Evolutionary conservation across 2,329 filamentous ascomycete genomes (phyloP), one percentile per base, ranked within the genome.

Genomic region (Penicillium sp.): DNA sequence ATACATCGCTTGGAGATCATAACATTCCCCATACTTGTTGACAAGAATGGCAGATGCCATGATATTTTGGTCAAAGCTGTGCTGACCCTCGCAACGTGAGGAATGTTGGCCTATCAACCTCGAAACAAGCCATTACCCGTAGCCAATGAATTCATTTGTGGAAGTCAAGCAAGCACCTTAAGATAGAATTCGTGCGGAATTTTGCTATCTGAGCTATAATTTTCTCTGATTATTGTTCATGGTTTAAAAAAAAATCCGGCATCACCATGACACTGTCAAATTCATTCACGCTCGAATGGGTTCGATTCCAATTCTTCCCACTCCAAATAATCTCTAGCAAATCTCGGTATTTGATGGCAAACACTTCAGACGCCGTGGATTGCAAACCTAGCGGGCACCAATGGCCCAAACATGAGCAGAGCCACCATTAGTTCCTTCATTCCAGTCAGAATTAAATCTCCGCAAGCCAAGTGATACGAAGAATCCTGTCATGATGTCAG

Each of bases 41-140:
- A 16, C 43, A 58, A 54, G 63, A 66, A 66, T 65, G 63, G 43
- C 45, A 41, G 44, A 62, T 62, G 41, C 57, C 59, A 59, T 50
- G 50, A 38, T 50, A 36, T 46, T 43, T 50, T 38, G 47, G 48
- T 38, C 29, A 13, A 21, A 9, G 24, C n/a, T 31, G 34, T 11
- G 29, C 50, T 29, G 38, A 29, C 48, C 58, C 48, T 53, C 52
- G 60, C 59, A 63, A 64, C 63, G 57, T 51, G 54, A 62, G 44
- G 63, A 66, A 66, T 66, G 63, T 41, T n/a, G 49, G 45, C n/a
- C 24, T 27, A 18, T 18, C 18, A 18, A 18, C 18, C 18, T 18
- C 18, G 18, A 42, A 41, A 48, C 52, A 53, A 38, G 18, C 29
- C 42, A 16, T 11, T 4, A 21, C 4, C 9, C 18, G 24, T 27